A percentile compares a stretch with the other conserved stretches of the same genome.
These are phyloP conservation scores for Pyrrhoderma lamaoense DNA, from an alignment of 1,284 basidiomycete species.

Conservation along the genomic window DNA sequence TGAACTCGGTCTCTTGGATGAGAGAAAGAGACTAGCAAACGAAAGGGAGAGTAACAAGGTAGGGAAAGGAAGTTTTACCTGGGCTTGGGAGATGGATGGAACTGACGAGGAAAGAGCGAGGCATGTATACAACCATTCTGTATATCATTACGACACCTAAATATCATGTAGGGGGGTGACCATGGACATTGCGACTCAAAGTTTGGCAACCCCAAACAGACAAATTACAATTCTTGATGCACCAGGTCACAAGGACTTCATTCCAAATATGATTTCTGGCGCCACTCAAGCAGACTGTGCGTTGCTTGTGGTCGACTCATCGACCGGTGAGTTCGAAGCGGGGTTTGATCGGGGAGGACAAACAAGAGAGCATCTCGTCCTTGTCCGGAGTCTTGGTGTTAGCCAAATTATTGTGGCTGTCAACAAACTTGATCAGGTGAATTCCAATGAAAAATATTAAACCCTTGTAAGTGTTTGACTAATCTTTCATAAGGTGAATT, in stretches of 20 bases:
- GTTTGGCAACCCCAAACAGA: slow-evolving; percentile 69
- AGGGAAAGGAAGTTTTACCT: slow-evolving; percentile 93
- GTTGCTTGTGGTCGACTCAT: slow-evolving; percentile 89
- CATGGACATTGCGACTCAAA: slow-evolving; percentile 92
- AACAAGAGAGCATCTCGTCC: slow-evolving; percentile 91
- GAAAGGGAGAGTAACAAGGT: slow-evolving; percentile 87
- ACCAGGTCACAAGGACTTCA: slow-evolving; percentile 95
- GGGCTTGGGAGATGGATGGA: slow-evolving; percentile 97
- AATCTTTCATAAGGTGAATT: slow-evolving; percentile 56
- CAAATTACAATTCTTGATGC: slow-evolving; percentile 92
- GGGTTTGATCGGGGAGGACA: slow-evolving; percentile 94
- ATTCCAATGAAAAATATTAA: slow-evolving; percentile 21
- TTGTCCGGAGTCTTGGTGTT: slow-evolving; percentile 93
- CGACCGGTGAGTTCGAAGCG: slow-evolving; percentile 89
- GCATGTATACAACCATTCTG: slow-evolving; percentile 34
- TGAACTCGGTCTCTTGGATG: slow-evolving; percentile 83
- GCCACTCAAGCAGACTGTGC: slow-evolving; percentile 97
- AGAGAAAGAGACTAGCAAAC: slow-evolving; percentile 79
- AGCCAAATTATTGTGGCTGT: slow-evolving; percentile 88
- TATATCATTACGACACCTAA: slow-evolving; percentile 9
- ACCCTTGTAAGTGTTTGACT: not conserved
- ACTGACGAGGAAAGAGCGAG: slow-evolving; percentile 89
- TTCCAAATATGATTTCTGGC: slow-evolving; percentile 99
- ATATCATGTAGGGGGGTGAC: slow-evolving; percentile 74
- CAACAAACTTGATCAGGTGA: slow-evolving; percentile 89